Base-by-base conservation (phyloP, 129 eudicot species). In the Flaveria ramosissima region DNA sequence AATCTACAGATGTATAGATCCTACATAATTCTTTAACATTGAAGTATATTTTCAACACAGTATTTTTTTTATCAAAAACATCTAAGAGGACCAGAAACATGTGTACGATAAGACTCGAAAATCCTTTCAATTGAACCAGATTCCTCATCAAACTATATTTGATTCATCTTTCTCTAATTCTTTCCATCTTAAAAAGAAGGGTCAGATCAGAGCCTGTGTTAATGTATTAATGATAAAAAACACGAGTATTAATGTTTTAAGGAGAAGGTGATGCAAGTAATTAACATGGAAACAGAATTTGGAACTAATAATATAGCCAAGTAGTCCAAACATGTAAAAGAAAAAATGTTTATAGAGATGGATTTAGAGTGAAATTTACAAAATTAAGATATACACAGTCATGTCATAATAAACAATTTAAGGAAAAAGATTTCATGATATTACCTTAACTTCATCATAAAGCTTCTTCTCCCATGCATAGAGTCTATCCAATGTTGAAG, bases 371-470 rank as follows among this genome's bases (percentile, higher is more conserved):
- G 3, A 7, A 41, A 36, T 16, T n/a, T 41, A 20, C 62, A 53
- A 61, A 42, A 45, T 19, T 3, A 68, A 43, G 36, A 42, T 8
- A 30, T 27, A 71, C n/a, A 63, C 26, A 32, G 41, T 36, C 66
- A 3, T 39, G 21, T 20, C 16, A n/a, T 20, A 76, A 17, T 21
- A 32, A 65, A 19, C 41, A 36, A 36, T 21, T 11, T 20, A 30
- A 2, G 26, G 27, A 63, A 65, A 46, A 76, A 55, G 9, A 69
- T 20, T 69, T 23, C n/a, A 79, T 24, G 17, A 73, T 26, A 32
- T 41, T 88, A 93, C 98, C 97, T 94, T 94, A 53, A 94, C 98
- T 94, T 94, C 98, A 17, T 94, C 98, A 73, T 91, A 94, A 41
- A 94, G 96, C 85, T 94, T 94, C 80, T 84, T 87, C 76, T 94